These are phyloP conservation scores for Ganoderma meredithae DNA, from an alignment of 1,284 basidiomycete genomes.

Conservation along the genomic window DNA sequence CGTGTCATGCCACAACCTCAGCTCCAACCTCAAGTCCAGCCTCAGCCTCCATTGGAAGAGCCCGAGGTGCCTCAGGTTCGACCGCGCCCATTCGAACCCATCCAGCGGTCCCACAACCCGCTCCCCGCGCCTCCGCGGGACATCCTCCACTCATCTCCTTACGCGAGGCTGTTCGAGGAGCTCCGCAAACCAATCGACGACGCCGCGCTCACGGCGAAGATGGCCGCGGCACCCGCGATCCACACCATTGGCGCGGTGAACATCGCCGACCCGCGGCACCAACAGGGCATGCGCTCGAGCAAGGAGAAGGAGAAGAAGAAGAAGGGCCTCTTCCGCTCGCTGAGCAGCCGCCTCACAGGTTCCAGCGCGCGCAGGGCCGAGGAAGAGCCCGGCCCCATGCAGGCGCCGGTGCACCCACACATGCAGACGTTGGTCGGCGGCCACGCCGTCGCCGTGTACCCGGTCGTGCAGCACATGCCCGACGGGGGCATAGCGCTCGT, in stretches of 20 bases:
- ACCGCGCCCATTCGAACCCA: conserved; percentile 22
- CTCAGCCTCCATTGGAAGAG: background rate
- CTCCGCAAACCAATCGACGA: conserved; percentile 33
- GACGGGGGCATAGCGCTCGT: conserved; percentile 31
- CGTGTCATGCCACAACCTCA: conserved; percentile 6
- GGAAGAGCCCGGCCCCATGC: conserved; percentile 16
- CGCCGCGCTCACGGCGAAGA: conserved; percentile 26
- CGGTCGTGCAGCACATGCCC: conserved; percentile 30
- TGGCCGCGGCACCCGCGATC: conserved; percentile 23
- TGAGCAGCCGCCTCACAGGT: conserved; percentile 26
- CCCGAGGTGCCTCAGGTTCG: conserved; percentile 20
- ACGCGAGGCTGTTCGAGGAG: conserved; percentile 27
- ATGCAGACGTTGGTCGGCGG: conserved; percentile 22
- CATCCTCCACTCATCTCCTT: conserved; percentile 31
- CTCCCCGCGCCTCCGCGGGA: conserved; percentile 34
- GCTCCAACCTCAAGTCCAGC: background rate
- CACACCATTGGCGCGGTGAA: conserved; percentile 26
- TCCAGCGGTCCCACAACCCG: conserved; percentile 29
- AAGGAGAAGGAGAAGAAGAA: conserved; percentile 33
- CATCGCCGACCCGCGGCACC: too few relatives aligned
- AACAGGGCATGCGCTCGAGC: conserved; percentile 30
- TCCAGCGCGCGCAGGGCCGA: conserved; percentile 22
- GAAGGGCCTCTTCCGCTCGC: conserved; percentile 34
- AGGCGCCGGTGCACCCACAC: background rate
- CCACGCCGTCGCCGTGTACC: conserved; percentile 26